phyloP scores from a whole-genome alignment of 2,329 filamentous ascomycete genomes.

The Aspergillus texensis region DNA sequence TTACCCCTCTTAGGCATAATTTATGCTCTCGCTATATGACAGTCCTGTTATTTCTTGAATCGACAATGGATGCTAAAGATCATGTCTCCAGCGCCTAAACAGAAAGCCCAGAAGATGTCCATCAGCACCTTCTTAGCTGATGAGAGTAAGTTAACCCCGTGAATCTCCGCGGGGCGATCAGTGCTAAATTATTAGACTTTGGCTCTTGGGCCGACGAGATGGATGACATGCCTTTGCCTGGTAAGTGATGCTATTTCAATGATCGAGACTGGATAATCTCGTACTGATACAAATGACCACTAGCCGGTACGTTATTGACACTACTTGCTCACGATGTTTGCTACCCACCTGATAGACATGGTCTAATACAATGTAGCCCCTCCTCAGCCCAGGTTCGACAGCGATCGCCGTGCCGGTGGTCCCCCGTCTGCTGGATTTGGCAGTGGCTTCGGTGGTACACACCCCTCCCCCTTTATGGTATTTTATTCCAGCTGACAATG shows the following conservation, averaged over 20 bases:
- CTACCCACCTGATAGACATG: constrained; percentile 5
- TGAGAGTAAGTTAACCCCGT: constrained; percentile 67
- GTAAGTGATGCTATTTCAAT: constrained; percentile 55
- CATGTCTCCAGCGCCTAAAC: constrained; percentile 74
- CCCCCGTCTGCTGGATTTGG: constrained; percentile 39
- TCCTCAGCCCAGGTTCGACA: constrained; percentile 51
- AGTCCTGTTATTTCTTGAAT: constrained; percentile 11
- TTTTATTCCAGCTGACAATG: constrained; percentile 16
- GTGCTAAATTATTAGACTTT: constrained; percentile 56
- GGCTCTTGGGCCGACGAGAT: constrained; percentile 99
- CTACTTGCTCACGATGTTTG: constrained; percentile 9
- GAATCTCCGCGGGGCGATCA: constrained; percentile 20
- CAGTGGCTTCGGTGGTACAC: constrained; percentile 39
- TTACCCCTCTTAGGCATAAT: constrained; percentile 19
- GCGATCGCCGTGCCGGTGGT: constrained; percentile 54
- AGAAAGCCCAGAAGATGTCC: constrained; percentile 95
- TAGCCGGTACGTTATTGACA: constrained; percentile 35
- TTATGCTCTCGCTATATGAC: constrained; percentile 9
- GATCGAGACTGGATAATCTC: background rate
- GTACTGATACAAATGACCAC: constrained; percentile 8
- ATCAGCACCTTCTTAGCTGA: constrained; percentile 94
- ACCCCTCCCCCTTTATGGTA: constrained; percentile 13
- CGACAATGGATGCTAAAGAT: constrained; percentile 47
- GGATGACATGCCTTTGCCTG: constrained; percentile 76
- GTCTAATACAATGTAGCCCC: constrained; percentile 35